Percentiles rank a stretch among this genome's conserved stretches.
Conservation (phyloP, 2,329 filamentous ascomycete species). For the Colletotrichum sp. region DNA sequence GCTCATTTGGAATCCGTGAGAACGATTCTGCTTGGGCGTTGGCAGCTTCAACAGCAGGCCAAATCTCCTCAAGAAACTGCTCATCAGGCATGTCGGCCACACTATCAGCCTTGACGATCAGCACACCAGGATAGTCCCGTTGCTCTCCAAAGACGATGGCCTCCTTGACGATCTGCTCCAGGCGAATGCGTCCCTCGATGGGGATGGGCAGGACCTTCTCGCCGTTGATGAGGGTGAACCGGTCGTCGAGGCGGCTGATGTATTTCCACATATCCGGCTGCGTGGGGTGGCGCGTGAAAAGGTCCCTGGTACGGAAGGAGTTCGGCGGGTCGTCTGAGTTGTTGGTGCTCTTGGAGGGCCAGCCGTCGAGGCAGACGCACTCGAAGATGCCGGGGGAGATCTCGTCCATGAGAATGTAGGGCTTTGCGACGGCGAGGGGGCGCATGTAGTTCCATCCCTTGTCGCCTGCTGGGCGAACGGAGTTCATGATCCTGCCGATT, state of each 20-base stretch:
- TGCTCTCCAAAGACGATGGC: slow-evolving; percentile 37
- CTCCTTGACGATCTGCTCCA: slow-evolving; percentile 35
- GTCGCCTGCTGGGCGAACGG: slow-evolving; percentile 26
- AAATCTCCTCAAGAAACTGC: slow-evolving; percentile 37
- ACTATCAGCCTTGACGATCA: slow-evolving; percentile 32
- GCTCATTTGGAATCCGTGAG: slow-evolving; percentile 46
- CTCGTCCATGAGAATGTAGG: not conserved
- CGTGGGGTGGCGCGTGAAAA: slow-evolving; percentile 40
- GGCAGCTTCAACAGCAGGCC: slow-evolving; percentile 24
- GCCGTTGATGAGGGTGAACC: slow-evolving; percentile 40
- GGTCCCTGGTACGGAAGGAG: slow-evolving; percentile 39
- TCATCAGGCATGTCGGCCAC: slow-evolving; percentile 29
- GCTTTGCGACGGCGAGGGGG: slow-evolving; percentile 15
- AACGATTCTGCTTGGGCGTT: slow-evolving; percentile 46
- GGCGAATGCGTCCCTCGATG: slow-evolving; percentile 37
- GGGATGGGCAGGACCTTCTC: slow-evolving; percentile 42
- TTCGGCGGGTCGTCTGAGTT: slow-evolving; percentile 33
- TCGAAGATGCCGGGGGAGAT: slow-evolving; percentile 36
- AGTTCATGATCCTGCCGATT: slow-evolving; percentile 31
- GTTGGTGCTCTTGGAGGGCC: slow-evolving; percentile 37
- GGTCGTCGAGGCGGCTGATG: slow-evolving; percentile 40
- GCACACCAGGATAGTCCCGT: slow-evolving; percentile 32
- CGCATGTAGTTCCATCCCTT: slow-evolving; percentile 34
- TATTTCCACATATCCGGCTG: slow-evolving; percentile 42
- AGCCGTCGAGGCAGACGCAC: slow-evolving; percentile 36